These are phyloP conservation scores for Aspergillus steynii DNA, from an alignment of 495 filamentous ascomycete species.

Conservation along the genomic window DNA sequence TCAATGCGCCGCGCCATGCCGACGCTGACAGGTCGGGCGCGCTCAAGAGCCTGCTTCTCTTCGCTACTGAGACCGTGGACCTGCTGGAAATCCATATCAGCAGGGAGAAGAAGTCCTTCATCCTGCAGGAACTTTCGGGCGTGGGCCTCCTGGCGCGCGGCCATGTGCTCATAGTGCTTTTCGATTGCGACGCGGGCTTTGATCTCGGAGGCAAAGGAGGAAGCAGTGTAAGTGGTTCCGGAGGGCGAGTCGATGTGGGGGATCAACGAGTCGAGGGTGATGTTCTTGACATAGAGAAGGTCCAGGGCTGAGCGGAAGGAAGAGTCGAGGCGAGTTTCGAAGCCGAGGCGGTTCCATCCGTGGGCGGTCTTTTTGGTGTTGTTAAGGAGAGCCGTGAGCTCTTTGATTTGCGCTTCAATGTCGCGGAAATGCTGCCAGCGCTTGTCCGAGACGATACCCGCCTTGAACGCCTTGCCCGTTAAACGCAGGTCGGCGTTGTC, in stretches of 20 bases:
- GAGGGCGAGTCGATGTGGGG: conserved; percentile 48
- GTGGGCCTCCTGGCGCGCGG: conserved; percentile 64
- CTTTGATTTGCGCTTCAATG: conserved; percentile 61
- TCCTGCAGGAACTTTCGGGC: conserved; percentile 69
- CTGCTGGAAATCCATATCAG: conserved; percentile 72
- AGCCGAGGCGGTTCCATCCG: conserved; percentile 69
- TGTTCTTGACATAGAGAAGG: conserved; percentile 63
- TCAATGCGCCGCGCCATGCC: conserved; percentile 89
- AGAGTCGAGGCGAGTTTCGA: conserved; percentile 62
- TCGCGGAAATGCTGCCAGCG: conserved; percentile 73
- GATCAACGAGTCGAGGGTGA: conserved; percentile 56
- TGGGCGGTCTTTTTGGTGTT: conserved; percentile 52
- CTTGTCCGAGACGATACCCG: conserved; percentile 74
- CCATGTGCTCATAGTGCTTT: conserved; percentile 80
- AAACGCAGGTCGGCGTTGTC: conserved; percentile 93
- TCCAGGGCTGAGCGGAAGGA: conserved; percentile 69
- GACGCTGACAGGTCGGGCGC: conserved; percentile 73
- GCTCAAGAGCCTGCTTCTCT: conserved; percentile 69
- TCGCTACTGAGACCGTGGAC: conserved; percentile 75
- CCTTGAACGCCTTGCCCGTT: conserved; percentile 72
- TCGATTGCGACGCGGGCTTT: conserved; percentile 73
- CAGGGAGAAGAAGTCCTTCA: conserved; percentile 70
- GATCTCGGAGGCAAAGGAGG: conserved; percentile 56
- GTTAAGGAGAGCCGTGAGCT: conserved; percentile 61
- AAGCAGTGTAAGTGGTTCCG: conserved; percentile 39